Evolutionary conservation across 257 asterid species (phyloP), one percentile per base, ranked within the genome.

Genomic region (Ligustrum vulgare): DNA sequence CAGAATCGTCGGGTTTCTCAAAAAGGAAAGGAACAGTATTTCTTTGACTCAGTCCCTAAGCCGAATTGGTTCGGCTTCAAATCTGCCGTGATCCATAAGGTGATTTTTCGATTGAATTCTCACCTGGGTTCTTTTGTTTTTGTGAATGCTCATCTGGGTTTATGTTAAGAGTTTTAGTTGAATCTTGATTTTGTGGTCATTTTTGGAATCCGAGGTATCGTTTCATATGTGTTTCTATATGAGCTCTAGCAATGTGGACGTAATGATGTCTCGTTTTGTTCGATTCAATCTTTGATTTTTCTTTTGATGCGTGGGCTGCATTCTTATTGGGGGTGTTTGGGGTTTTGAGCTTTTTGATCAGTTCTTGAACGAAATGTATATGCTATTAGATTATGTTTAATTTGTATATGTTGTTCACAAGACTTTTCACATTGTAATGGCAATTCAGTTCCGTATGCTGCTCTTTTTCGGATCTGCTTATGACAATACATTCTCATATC

Each of bases 161-260:
- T 73, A 37, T 67, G 71, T 69, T 73, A 31, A 60, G 66, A 76
- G 20, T 72, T 35, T 28, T 34, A 43, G 7, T 75, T 72, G 45
- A 51, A 28, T 66, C 60, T 70, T 78, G 75, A 43, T 66, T 80
- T 72, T 25, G 32, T 67, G 13, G 56, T 36, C 13, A 33, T 54
- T 33, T 12, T 67, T 12, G 69, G 25, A 56, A 70, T 62, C 65
- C 6, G 67, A 6, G 25, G 71, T 33, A 77, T 80, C 69, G 54
- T 37, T 79, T 51, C 4, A 25, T 49, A 25, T 69, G 70, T 79
- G 75, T 67, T 18, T 16, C 64, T 63, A 71, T 49, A 25, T 43
- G 47, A 28, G 58, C 20, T 68, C 39, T 75, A 22, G 79, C 82
- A 78, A 75, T 82, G 83, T 67, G 41, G 73, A 16, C 78, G 71